Percentiles rank a stretch among this genome's conserved stretches.
Evolutionary conservation across 495 filamentous ascomycete species (phyloP).

Genomic region (Trichoderma virens): DNA sequence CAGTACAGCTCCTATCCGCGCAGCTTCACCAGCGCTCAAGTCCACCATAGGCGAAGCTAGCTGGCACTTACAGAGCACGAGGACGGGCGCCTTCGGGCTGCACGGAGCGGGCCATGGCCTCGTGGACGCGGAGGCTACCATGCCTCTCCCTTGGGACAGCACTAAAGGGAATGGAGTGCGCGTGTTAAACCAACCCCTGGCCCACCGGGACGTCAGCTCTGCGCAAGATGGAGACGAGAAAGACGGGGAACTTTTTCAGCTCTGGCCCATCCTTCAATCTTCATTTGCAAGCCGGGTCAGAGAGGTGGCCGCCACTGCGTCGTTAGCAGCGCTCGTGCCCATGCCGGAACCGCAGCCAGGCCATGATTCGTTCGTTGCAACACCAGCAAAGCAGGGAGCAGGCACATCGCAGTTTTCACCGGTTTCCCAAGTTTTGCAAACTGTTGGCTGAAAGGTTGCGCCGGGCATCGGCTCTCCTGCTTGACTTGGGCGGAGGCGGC

Average conservation of each 20-base stretch:
- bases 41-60: not conserved
- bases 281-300: constrained; percentile 1
- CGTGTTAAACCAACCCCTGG: constrained; percentile 2
- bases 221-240: not conserved
- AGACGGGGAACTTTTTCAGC: constrained; percentile 5
- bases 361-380: not conserved
- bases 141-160: not conserved
- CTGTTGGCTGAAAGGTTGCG: not conserved
- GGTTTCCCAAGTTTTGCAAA: not conserved
- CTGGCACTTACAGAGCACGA: not conserved
- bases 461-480: not conserved
- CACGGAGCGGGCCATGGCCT: constrained; percentile 8
- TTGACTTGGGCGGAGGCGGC: not conserved
- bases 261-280: not conserved
- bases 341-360: not conserved
- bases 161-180: not conserved
- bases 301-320: constrained; percentile 2
- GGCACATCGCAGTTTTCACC: not conserved
- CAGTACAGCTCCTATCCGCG: not conserved
- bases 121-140: constrained; percentile 1
- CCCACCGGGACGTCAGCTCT: constrained; percentile 5
- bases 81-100: not conserved
- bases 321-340: not conserved
- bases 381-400: not conserved
- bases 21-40: not conserved